These are phyloP conservation scores for Raffaelea arxii DNA, from an alignment of 2,329 filamentous ascomycete species.

Conservation along the genomic window DNA sequence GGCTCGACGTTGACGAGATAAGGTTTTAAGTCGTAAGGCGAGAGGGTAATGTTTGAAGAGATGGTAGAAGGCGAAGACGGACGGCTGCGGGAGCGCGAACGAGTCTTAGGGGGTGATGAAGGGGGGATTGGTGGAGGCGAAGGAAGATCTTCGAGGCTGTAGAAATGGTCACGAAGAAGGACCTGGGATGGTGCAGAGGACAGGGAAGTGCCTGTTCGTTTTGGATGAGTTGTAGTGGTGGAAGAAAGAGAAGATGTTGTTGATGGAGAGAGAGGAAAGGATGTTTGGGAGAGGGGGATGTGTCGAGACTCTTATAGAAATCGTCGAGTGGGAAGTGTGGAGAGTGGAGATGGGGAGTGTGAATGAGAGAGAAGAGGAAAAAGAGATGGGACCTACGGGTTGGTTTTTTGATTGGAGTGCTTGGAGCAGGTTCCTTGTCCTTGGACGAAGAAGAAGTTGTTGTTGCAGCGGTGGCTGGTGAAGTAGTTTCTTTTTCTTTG, in stretches of 20 bases:
- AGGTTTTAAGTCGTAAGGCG: not conserved
- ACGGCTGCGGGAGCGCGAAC: slow-evolving; percentile 4
- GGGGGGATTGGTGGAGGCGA: slow-evolving; percentile 4
- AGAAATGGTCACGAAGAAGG: too few species aligned
- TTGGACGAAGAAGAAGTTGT: not conserved
- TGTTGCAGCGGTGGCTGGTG: not conserved
- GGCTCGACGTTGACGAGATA: not conserved
- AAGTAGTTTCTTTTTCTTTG: too few species aligned
- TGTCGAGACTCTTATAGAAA: too few species aligned
- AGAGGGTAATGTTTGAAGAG: slow-evolving; percentile 1
- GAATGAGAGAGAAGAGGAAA: slow-evolving; percentile 1
- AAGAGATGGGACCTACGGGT: slow-evolving; percentile 7
- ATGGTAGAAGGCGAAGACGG: slow-evolving; percentile 1
- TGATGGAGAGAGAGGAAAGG: too few species aligned
- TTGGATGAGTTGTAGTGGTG: slow-evolving; percentile 8
- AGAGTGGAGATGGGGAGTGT: too few species aligned
- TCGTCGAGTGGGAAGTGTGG: too few species aligned
- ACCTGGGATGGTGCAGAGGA: too few species aligned
- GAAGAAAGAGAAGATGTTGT: too few species aligned
- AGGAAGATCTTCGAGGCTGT: slow-evolving; percentile 10
- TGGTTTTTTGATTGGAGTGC: slow-evolving; percentile 6
- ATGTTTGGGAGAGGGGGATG: too few species aligned
- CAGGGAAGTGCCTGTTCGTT: too few species aligned
- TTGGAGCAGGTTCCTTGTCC: too few species aligned
- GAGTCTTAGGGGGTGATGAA: not conserved